Base-by-base conservation (phyloP, 2,329 filamentous ascomycete genomes). In the Fusarium sp. region DNA sequence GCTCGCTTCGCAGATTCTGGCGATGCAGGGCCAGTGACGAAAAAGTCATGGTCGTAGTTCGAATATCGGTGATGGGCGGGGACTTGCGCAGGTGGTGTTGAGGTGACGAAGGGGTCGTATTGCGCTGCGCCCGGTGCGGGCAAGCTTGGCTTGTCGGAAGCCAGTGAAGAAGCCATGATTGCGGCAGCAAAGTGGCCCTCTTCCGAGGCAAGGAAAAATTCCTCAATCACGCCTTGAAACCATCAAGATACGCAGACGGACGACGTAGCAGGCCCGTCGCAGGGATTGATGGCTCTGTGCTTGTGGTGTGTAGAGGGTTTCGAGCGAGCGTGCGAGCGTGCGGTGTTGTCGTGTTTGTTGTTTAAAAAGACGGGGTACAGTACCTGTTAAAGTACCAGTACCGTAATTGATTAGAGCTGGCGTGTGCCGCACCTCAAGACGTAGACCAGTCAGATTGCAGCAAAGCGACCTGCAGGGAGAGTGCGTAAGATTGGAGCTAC, bases 1-100 rank as follows among this genome's bases (percentile, higher is more conserved):
- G 94, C 94, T 69, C 92, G 90, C 80, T 92, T 97, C 39, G 94
- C 93, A 76, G 97, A 94, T 55, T 89, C 88, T 11, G 95, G 93
- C 27, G 92, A 82, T 54, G 81, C 83, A n/a, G 93, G 87, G 69
- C 92, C 91, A 21, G 95, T 83, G 36, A 90, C 90, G 77, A 96
- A 94, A 27, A 92, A 82, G 50, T 95, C 89, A 47, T 88, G 88
- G 78, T 97, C 93, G 76, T 97, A 96, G 67, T 88, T 87, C 55
- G 93, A 94, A 79, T 92, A 96, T 69, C 94, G 90, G 69, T 94
- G 88, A 64, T 84, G 83, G 31, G 77, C 77, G 25, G 81, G 74
- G 39, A 80, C 80, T 23, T 82, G 73, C 39, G 80, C 80, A 4
- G 56, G 52, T 29, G 82, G 77, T 7, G 82, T 78, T 67, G 72